phyloP scores from a whole-genome alignment of 2,329 filamentous ascomycete genomes.

The Erysiphe neolycopersici region DNA sequence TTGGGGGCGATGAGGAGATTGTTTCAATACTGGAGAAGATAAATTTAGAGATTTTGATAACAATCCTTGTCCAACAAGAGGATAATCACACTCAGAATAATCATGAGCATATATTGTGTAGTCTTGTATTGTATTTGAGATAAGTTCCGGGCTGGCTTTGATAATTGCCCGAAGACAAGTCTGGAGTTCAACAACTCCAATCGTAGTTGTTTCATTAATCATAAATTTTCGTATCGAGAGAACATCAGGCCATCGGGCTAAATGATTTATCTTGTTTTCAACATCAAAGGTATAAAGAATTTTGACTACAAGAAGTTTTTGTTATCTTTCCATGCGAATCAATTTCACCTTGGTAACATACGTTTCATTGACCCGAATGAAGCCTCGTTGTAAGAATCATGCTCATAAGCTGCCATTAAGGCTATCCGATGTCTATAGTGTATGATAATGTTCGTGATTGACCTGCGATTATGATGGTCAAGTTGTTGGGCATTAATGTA shows the following conservation, averaged over 20 bases:
- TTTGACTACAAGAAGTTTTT: constrained; percentile 37
- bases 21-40: constrained; percentile 16
- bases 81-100: constrained; percentile 82
- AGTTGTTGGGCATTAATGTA: too few species aligned
- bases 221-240: constrained; percentile 56
- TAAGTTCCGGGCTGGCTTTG: constrained; percentile 60
- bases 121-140: constrained; percentile 42
- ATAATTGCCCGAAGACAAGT: constrained; percentile 65
- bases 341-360: constrained; percentile 14
- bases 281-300: constrained; percentile 90
- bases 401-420: constrained; percentile 2
- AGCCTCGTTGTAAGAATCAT: constrained; percentile 21
- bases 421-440: background rate
- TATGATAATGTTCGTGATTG: background rate
- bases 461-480: too few species aligned
- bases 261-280: constrained; percentile 64
- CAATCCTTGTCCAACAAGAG: constrained; percentile 86
- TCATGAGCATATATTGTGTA: constrained; percentile 96
- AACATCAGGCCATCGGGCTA: constrained; percentile 60
- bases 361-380: constrained; percentile 30
- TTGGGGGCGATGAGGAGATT: constrained; percentile 27
- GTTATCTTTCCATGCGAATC: constrained; percentile 1
- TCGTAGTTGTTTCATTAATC: constrained; percentile 52
- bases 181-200: constrained; percentile 69
- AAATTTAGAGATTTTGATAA: constrained; percentile 52